These are phyloP conservation scores for Clarireedia monteithiana DNA, from an alignment of 2,329 filamentous ascomycete species.

Conservation along the genomic window DNA sequence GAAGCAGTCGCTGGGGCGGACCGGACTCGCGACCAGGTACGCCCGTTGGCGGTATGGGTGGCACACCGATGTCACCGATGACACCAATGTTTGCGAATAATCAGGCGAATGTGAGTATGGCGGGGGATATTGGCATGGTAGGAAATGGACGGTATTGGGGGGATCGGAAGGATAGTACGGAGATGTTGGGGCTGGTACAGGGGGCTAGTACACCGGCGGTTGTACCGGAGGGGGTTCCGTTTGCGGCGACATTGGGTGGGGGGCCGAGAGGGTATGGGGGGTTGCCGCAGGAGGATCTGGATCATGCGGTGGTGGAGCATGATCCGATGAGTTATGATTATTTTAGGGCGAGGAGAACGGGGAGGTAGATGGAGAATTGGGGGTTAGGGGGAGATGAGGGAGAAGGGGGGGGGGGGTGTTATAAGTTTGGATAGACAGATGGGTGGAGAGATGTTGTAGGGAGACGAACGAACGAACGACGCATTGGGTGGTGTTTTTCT, in stretches of 20 bases:
- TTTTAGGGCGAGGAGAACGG: constrained; percentile 21
- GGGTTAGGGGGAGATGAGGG: no score
- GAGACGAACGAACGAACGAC: no score
- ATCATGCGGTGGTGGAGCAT: constrained; percentile 16
- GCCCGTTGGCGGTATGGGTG: neutral
- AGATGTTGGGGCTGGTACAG: neutral
- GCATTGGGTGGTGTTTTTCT: no score
- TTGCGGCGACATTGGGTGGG: constrained; percentile 36
- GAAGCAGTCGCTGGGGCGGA: constrained; percentile 14
- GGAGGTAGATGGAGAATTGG: neutral
- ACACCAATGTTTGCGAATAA: no score
- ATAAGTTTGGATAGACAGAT: neutral
- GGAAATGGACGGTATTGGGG: neutral
- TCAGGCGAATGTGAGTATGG: neutral
- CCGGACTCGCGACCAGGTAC: constrained; percentile 23
- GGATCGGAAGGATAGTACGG: neutral
- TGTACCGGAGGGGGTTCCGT: neutral
- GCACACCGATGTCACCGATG: neutral
- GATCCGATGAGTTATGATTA: constrained; percentile 29
- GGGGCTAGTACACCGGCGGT: neutral
- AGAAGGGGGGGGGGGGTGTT: neutral
- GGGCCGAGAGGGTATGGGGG: constrained; percentile 53
- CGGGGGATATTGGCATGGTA: neutral
- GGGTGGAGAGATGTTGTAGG: no score
- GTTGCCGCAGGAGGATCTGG: constrained; percentile 40